Conservation (phyloP, 1,139 yeast genomes). For the Zhuliangozyma blackwelliae region DNA sequence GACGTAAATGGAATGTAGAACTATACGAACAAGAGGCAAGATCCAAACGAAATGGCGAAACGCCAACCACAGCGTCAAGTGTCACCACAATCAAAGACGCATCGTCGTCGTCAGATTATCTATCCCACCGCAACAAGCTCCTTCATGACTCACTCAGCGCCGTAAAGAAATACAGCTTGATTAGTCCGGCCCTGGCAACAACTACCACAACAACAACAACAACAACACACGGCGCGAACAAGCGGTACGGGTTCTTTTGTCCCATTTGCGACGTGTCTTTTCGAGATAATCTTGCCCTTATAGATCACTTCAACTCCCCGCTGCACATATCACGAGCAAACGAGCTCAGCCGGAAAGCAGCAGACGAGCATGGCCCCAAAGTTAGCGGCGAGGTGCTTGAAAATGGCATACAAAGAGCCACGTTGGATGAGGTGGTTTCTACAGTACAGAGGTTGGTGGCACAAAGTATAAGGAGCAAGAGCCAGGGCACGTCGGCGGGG, state of each 20-base stretch:
- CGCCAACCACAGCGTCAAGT: not conserved
- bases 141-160: slow-evolving; percentile 30
- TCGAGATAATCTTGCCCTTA: slow-evolving; percentile 73
- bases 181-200: slow-evolving; percentile 20
- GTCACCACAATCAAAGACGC: slow-evolving; percentile 10
- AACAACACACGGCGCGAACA: slow-evolving; percentile 26
- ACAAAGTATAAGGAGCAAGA: slow-evolving; percentile 16
- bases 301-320: slow-evolving; percentile 79
- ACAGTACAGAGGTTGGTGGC: slow-evolving; percentile 32
- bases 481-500: slow-evolving; percentile 2
- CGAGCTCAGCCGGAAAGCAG: slow-evolving; percentile 17
- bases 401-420: slow-evolving; percentile 32
- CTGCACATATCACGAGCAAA: slow-evolving; percentile 42
- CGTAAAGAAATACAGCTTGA: slow-evolving; percentile 32
- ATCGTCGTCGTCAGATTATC: slow-evolving; percentile 19
- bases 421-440: slow-evolving; percentile 25
- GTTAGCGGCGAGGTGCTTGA: slow-evolving; percentile 21
- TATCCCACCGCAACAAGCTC: slow-evolving; percentile 29
- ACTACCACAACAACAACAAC: slow-evolving; percentile 8
- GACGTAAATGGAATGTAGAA: slow-evolving; percentile 67
- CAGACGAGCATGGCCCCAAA: slow-evolving; percentile 12
- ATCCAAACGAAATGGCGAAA: slow-evolving; percentile 15
- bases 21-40: slow-evolving; percentile 53
- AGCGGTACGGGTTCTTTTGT: slow-evolving; percentile 80
- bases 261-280: slow-evolving; percentile 74